phyloP scores from a whole-genome alignment of 495 filamentous ascomycete species.

The Lasiosphaeria hispida region DNA sequence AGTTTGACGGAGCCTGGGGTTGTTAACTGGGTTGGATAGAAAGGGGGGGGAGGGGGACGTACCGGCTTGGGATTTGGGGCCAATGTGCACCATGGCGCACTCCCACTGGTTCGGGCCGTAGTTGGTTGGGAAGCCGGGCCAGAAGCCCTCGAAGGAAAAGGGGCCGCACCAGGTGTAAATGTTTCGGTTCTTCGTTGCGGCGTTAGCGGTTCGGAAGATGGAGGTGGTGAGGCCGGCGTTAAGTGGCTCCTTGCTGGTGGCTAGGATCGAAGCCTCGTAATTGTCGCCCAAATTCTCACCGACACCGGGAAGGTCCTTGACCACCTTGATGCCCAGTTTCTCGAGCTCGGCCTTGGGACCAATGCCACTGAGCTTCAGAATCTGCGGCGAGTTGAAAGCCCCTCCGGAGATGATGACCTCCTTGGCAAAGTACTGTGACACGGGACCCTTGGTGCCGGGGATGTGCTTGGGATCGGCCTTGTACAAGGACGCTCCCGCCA shows the following conservation, averaged over 20 bases:
- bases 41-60: neutral
- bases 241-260: conserved; percentile 23
- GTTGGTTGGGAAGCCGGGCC: conserved; percentile 37
- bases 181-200: conserved; percentile 19
- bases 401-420: conserved; percentile 56
- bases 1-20: conserved; percentile 46
- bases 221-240: conserved; percentile 20
- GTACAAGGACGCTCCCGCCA: conserved; percentile 38
- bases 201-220: conserved; percentile 31
- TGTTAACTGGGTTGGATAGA: neutral
- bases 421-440: conserved; percentile 23
- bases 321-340: conserved; percentile 46
- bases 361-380: conserved; percentile 56
- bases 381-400: conserved; percentile 56
- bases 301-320: conserved; percentile 51
- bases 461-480: conserved; percentile 39
- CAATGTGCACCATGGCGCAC: conserved; percentile 40
- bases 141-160: conserved; percentile 36
- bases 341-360: conserved; percentile 49
- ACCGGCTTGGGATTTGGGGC: conserved; percentile 41
- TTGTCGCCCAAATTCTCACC: conserved; percentile 58
- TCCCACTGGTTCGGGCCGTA: conserved; percentile 36
- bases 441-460: conserved; percentile 19
- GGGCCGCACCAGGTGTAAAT: conserved; percentile 29
- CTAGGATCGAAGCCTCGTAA: conserved; percentile 36